Evolutionary conservation across 2,329 filamentous ascomycete genomes (phyloP), one percentile per base, ranked within the genome.

Genomic region (Capronia epimyces): DNA sequence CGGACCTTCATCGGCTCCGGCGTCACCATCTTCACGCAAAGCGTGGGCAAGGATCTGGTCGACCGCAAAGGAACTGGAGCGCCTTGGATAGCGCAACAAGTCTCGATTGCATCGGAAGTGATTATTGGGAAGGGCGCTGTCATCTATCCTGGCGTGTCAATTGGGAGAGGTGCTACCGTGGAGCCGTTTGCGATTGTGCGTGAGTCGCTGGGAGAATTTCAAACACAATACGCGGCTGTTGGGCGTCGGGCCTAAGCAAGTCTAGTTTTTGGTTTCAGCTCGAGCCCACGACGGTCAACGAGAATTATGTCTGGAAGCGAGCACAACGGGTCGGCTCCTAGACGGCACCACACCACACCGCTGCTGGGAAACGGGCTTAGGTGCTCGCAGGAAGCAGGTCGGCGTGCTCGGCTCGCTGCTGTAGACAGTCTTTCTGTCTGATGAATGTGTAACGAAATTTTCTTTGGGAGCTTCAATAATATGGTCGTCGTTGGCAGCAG

Each of bases 21-120:
- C 60, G 91, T 96, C 50, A 91, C 82, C 57, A 86, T 97, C 59
- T 87, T 89, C 64, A 89, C 86, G 13, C 81, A 84, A 27, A 85
- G 82, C 36, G 76, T 86, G 43, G 82, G 83, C 36, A 82, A 83
- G 12, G 88, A 94, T 65, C 81, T 84, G 22, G 82, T 85, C 65
- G 77, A 80, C 57, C 78, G 88, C 18, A 81, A 86, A 61, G 90
- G 89, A 5, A 84, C 82, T 41, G 81, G 83, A 58, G 87, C 86
- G 27, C 79, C 80, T 5, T 84, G 87, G 63, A 69, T 83, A 51
- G 89, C 87, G 12, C 80, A 81, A 25, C 74, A 78, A 15, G 84
- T 97, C 49, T 77, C 76, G 27, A 91, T 97, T 56, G 87, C 89
- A 57, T 82, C 82, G 53, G 82, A 85, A 59, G 83, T 81, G 61